phyloP scores from a whole-genome alignment of 2,329 filamentous ascomycete genomes.

The Arthroderma sp. region DNA sequence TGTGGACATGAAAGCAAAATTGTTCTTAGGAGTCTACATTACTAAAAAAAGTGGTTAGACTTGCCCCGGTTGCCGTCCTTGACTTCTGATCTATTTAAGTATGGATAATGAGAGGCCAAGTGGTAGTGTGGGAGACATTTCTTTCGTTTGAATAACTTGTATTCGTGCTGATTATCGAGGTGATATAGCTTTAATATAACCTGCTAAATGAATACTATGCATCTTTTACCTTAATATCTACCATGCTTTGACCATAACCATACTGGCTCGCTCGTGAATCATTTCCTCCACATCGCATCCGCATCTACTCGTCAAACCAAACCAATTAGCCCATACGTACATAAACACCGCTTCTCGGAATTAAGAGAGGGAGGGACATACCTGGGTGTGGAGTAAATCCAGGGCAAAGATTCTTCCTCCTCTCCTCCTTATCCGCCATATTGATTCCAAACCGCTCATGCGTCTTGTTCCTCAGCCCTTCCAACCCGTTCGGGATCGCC shows the following conservation, averaged over 20 bases:
- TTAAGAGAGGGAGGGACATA: conserved; percentile 12
- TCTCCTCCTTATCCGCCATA: conserved; percentile 39
- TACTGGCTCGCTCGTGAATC: not conserved
- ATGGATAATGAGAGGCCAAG: conserved; percentile 31
- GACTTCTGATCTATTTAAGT: conserved; percentile 33
- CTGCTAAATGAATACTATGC: not conserved
- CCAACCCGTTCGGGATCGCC: conserved; percentile 17
- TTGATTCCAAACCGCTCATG: conserved; percentile 43
- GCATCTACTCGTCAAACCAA: conserved; percentile 16
- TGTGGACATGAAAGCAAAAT: conserved; percentile 48
- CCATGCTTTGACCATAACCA: no score
- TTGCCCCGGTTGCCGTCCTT: conserved; percentile 26
- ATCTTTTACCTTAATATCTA: not conserved
- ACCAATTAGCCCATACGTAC: not conserved
- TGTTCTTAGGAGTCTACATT: conserved; percentile 22
- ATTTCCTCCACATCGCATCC: conserved; percentile 19
- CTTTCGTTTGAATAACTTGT: not conserved
- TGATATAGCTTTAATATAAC: not conserved
- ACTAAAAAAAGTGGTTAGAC: conserved; percentile 12
- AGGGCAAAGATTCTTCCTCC: conserved; percentile 28
- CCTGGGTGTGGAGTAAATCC: conserved; percentile 20
- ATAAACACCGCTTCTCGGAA: conserved; percentile 1
- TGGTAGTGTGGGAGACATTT: conserved; percentile 32
- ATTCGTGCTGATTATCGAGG: not conserved
- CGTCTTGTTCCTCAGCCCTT: conserved; percentile 34